Percentiles rank a stretch among this genome's conserved stretches.
Conservation (phyloP, 768 basidiomycete species). For the Boletus rubescentipes region DNA sequence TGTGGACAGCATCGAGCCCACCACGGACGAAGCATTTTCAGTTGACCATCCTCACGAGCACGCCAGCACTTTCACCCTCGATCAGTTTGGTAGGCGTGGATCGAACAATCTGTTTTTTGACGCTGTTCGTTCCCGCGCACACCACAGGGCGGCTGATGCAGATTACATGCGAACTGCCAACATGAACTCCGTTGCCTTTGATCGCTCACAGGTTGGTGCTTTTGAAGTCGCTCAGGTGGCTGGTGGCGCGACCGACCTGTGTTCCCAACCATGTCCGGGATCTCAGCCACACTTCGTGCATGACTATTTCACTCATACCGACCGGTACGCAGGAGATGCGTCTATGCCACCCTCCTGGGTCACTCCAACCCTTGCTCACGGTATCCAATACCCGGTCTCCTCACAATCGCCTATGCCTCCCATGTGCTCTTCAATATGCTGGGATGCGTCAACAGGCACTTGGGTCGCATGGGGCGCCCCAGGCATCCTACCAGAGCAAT, state of each 20-base stretch:
- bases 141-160: conserved; percentile 25
- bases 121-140: conserved; percentile 29
- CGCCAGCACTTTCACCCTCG: conserved; percentile 8
- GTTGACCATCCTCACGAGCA: conserved; percentile 17
- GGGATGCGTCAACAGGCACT: conserved; percentile 29
- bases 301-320: conserved; percentile 29
- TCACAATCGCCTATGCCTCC: conserved; percentile 29
- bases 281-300: conserved; percentile 25
- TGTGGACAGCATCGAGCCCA: conserved; percentile 14
- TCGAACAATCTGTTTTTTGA: conserved; percentile 42
- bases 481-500: conserved; percentile 28
- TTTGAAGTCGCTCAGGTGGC: conserved; percentile 19
- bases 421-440: conserved; percentile 28
- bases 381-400: conserved; percentile 29
- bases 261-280: conserved; percentile 17
- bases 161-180: conserved; percentile 20
- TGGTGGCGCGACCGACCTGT: conserved; percentile 28
- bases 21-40: conserved; percentile 11
- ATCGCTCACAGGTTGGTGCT: conserved; percentile 25
- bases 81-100: conserved; percentile 33
- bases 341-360: conserved; percentile 28
- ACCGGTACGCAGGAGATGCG: conserved; percentile 21
- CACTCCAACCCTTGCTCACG: conserved; percentile 26
- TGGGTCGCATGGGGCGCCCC: conserved; percentile 33
- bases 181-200: conserved; percentile 21